These are phyloP conservation scores for Wallacemonas sp. DNA, from an alignment of 208 protist genomes.

Conservation along the genomic window DNA sequence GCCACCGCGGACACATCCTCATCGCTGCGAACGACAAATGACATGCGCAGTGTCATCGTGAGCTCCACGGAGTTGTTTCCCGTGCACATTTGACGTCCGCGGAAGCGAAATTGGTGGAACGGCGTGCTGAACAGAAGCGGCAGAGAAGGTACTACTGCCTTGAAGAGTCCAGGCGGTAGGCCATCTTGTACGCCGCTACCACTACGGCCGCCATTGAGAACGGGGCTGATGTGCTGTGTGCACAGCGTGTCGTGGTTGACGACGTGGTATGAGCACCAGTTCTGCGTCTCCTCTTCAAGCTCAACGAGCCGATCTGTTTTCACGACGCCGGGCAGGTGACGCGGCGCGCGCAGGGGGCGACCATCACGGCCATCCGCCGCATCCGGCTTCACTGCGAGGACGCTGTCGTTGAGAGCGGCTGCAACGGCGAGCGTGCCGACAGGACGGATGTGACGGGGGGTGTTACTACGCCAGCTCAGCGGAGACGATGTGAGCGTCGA, in stretches of 20 bases:
- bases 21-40: constrained; percentile 36
- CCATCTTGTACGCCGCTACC: constrained; percentile 45
- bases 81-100: constrained; percentile 19
- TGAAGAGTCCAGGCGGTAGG: constrained; percentile 66
- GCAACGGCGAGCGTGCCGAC: constrained; percentile 27
- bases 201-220: constrained; percentile 63
- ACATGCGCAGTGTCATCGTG: constrained; percentile 52
- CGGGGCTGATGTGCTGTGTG: constrained; percentile 70
- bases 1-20: constrained; percentile 30
- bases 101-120: constrained; percentile 73
- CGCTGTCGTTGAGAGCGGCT: background rate
- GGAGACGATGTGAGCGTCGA: constrained; percentile 80
- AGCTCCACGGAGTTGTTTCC: constrained; percentile 28
- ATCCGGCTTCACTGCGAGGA: constrained; percentile 12
- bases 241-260: constrained; percentile 79
- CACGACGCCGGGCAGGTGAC: background rate
- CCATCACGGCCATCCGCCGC: background rate
- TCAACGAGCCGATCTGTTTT: constrained; percentile 6
- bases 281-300: background rate
- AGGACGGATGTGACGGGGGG: constrained; percentile 67
- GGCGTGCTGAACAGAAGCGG: constrained; percentile 51
- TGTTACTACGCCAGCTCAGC: constrained; percentile 64
- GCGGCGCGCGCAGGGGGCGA: background rate
- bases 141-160: constrained; percentile 48
- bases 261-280: constrained; percentile 80